phyloP scores from a whole-genome alignment of 306 rosid species.

The Cicer judaicum region DNA sequence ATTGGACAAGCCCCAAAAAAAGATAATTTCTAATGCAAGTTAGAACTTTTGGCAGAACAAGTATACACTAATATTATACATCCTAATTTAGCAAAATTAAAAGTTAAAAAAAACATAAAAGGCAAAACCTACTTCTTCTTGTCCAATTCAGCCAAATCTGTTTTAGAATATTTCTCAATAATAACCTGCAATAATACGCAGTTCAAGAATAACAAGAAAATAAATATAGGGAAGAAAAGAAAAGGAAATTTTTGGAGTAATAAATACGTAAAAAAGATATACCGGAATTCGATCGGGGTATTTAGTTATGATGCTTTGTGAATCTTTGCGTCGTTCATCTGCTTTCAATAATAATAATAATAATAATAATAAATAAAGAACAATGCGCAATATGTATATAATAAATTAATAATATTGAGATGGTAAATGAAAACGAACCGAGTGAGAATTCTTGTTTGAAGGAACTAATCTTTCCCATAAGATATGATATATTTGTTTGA shows the following conservation, averaged over 20 bases:
- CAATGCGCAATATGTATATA: slow-evolving; percentile 14
- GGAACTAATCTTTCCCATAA: slow-evolving; percentile 49
- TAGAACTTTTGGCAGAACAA: neutral
- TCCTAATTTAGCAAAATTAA: neutral
- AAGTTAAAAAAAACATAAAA: neutral
- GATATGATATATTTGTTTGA: neutral
- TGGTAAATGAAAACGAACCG: slow-evolving; percentile 40
- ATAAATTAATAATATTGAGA: neutral
- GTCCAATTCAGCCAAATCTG: slow-evolving; percentile 60
- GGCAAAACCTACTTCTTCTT: slow-evolving; percentile 55
- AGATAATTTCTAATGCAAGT: neutral
- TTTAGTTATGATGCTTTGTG: slow-evolving; percentile 48
- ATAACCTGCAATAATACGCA: slow-evolving; percentile 50
- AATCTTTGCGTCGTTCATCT: slow-evolving; percentile 54
- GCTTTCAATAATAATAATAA: slow-evolving; percentile 11
- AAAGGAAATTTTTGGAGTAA: neutral
- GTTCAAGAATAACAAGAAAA: slow-evolving; percentile 17
- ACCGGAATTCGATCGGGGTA: slow-evolving; percentile 58
- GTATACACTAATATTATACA: neutral
- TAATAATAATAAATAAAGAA: neutral
- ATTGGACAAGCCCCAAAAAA: neutral
- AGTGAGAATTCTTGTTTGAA: slow-evolving; percentile 52
- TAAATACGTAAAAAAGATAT: slow-evolving; percentile 11
- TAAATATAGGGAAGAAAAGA: no score
- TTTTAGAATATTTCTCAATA: slow-evolving; percentile 54